These are phyloP conservation scores for Blastobotrys illinoisensis DNA, from an alignment of 1,139 yeast species.

Conservation along the genomic window DNA sequence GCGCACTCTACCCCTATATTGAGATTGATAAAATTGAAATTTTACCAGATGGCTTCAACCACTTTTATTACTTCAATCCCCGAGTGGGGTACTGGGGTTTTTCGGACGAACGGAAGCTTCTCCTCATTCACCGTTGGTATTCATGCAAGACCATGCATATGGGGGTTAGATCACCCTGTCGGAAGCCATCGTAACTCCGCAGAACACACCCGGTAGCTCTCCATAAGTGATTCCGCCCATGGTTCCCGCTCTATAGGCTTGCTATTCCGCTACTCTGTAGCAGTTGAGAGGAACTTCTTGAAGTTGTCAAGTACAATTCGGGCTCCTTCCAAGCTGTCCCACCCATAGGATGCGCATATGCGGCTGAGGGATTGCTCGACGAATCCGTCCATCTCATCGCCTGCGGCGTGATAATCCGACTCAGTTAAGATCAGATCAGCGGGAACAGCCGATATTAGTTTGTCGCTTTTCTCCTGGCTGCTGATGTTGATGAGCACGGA, in stretches of 20 bases:
- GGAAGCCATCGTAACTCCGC: too few relatives aligned
- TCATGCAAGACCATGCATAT: neutral
- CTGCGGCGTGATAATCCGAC: constrained; percentile 43
- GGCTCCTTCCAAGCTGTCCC: constrained; percentile 14
- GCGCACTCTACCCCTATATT: neutral
- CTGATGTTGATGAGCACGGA: constrained; percentile 49
- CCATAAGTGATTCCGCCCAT: too few relatives aligned
- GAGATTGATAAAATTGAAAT: neutral
- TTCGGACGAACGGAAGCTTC: constrained; percentile 5
- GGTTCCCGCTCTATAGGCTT: neutral
- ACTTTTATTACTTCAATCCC: neutral
- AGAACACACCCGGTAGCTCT: too few relatives aligned
- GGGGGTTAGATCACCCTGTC: neutral
- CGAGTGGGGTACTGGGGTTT: neutral
- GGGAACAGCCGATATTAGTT: constrained; percentile 34
- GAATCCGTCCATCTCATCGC: constrained; percentile 22
- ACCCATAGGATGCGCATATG: constrained; percentile 14
- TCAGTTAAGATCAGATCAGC: constrained; percentile 43
- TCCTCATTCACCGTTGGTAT: neutral
- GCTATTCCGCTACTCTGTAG: neutral
- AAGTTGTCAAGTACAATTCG: constrained; percentile 13
- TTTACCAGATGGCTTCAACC: neutral
- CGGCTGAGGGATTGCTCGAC: constrained; percentile 12
- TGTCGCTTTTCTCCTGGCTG: constrained; percentile 23
- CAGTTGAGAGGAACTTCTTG: constrained; percentile 9